Conservation (phyloP, 306 rosid genomes). For the Rubus parviflorus region DNA sequence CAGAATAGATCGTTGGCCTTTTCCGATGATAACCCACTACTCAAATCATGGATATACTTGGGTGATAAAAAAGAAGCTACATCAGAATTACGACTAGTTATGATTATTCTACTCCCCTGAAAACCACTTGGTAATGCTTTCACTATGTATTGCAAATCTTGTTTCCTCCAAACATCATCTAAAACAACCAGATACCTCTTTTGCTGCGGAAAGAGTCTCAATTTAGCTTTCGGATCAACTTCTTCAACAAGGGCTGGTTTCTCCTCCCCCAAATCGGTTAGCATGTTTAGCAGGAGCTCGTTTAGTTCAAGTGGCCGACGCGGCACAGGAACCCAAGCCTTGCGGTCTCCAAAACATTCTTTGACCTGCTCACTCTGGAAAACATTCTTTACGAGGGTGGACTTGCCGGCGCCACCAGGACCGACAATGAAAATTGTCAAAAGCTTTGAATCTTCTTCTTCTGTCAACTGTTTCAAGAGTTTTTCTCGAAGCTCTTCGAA, state of each 20-base stretch:
- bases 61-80: neutral
- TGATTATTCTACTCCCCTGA: neutral
- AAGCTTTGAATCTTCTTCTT: neutral
- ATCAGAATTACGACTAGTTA: neutral
- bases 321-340: constrained; percentile 11
- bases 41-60: constrained; percentile 10
- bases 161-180: neutral
- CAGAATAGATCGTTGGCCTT: neutral
- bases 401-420: constrained; percentile 13
- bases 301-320: neutral
- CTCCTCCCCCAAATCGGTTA: neutral
- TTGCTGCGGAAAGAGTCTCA: neutral
- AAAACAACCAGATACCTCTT: constrained; percentile 2
- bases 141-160: neutral
- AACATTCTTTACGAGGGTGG: constrained; percentile 6
- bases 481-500: neutral
- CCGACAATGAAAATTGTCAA: constrained; percentile 8
- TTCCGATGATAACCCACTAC: neutral
- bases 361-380: neutral
- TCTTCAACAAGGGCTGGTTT: neutral
- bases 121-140: constrained; percentile 4
- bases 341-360: neutral
- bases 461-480: neutral
- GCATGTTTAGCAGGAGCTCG: neutral
- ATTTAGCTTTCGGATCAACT: neutral